A percentile compares a stretch with the other conserved stretches of the same genome.
phyloP scores from a whole-genome alignment of 148 eudicot species.

The Diospyros lotus region DNA sequence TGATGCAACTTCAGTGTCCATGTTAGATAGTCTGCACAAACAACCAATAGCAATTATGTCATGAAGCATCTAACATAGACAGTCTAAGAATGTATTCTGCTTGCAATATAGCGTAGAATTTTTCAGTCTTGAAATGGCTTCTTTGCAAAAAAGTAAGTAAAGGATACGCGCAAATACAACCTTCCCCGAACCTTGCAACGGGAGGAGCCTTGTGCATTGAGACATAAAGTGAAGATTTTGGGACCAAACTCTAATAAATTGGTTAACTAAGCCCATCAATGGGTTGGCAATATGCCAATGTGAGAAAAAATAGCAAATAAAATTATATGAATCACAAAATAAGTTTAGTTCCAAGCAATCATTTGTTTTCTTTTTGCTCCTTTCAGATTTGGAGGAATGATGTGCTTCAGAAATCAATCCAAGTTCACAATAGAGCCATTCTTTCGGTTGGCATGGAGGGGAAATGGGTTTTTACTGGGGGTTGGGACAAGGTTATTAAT shows the following conservation, averaged over 20 bases:
- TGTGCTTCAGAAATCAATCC: constrained; percentile 32
- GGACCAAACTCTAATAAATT: not conserved
- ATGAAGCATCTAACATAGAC: not conserved
- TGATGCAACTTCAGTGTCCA: not conserved
- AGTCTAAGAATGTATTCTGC: not conserved
- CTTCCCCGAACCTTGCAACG: no score
- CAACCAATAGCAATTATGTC: not conserved
- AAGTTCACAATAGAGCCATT: constrained; percentile 58
- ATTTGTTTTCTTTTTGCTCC: constrained; percentile 1
- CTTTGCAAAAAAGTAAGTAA: no score
- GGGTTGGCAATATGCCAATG: not conserved
- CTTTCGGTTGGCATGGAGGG: constrained; percentile 60
- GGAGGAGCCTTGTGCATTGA: no score
- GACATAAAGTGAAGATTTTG: not conserved
- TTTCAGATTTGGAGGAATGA: constrained; percentile 74
- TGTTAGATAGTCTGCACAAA: not conserved
- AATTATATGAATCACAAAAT: not conserved
- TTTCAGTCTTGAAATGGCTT: not conserved
- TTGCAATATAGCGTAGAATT: not conserved
- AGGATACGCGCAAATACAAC: no score
- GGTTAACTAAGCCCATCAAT: not conserved
- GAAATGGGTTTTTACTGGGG: constrained; percentile 71
- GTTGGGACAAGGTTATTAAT: constrained; percentile 67
- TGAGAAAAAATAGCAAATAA: not conserved
- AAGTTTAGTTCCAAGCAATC: not conserved